A percentile compares a stretch with the other conserved stretches of the same genome.
Evolutionary conservation across 257 asterid genomes (phyloP).

Genomic region (Ajuga chamaepitys): DNA sequence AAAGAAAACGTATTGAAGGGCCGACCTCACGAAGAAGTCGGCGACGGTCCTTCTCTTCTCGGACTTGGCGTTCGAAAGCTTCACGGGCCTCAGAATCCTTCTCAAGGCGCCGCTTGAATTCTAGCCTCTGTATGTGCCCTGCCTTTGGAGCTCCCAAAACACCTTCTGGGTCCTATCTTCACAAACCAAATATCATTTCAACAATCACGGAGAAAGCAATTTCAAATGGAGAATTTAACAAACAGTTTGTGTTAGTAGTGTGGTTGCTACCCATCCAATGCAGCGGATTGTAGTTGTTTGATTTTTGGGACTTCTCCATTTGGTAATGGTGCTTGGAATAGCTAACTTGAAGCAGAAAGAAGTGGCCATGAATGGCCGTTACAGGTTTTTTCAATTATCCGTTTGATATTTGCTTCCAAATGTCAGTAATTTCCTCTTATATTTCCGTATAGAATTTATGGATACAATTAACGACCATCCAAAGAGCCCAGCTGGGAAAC

Average conservation of each 20-base stretch:
- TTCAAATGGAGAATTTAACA: neutral
- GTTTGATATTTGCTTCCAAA: too few relatives aligned
- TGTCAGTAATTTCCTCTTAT: too few relatives aligned
- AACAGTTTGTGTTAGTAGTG: conserved; percentile 10
- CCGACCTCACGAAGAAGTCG: conserved; percentile 60
- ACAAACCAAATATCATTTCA: conserved; percentile 14
- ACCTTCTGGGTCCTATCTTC: conserved; percentile 93
- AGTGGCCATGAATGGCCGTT: conserved; percentile 18
- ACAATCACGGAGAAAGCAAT: neutral
- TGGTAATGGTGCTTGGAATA: conserved; percentile 26
- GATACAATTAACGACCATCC: too few relatives aligned
- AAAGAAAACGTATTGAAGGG: neutral
- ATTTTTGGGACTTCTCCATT: conserved; percentile 25
- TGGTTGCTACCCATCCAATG: conserved; percentile 65
- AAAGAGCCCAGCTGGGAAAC: too few relatives aligned
- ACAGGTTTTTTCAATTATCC: too few relatives aligned
- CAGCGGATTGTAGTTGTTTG: conserved; percentile 42
- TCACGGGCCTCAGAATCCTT: conserved; percentile 67
- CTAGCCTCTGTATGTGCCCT: conserved; percentile 63
- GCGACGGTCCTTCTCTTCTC: conserved; percentile 58
- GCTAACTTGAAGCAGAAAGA: conserved; percentile 37
- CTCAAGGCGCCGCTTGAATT: conserved; percentile 63
- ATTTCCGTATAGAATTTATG: too few relatives aligned
- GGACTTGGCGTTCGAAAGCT: conserved; percentile 68
- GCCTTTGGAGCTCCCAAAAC: conserved; percentile 47